These are phyloP conservation scores for Arabis hirsuta DNA, from an alignment of 345 rosid species.

Conservation along the genomic window DNA sequence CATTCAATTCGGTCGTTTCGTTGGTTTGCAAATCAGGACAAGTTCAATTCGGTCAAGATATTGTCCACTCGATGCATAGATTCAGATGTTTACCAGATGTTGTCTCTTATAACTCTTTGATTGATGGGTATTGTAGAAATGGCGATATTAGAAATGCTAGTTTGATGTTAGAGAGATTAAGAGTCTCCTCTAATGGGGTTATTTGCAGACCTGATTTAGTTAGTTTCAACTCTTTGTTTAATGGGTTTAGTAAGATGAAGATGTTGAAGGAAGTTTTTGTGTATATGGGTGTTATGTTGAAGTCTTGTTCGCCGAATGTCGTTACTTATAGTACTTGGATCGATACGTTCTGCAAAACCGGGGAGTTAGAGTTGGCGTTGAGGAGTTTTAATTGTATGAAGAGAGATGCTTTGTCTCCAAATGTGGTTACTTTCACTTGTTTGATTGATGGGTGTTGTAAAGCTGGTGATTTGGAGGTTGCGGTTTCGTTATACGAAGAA, in stretches of 20 bases:
- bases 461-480: slow-evolving; percentile 46
- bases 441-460: slow-evolving; percentile 55
- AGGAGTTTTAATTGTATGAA: slow-evolving; percentile 46
- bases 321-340: slow-evolving; percentile 53
- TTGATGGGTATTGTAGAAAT: slow-evolving; percentile 50
- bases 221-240: slow-evolving; percentile 52
- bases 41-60: slow-evolving; percentile 43
- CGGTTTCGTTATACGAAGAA: slow-evolving; percentile 44
- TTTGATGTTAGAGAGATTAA: slow-evolving; percentile 37
- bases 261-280: slow-evolving; percentile 45
- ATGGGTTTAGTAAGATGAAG: slow-evolving; percentile 52
- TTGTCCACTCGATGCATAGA: slow-evolving; percentile 44
- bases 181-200: slow-evolving; percentile 27
- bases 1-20: slow-evolving; percentile 49
- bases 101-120: slow-evolving; percentile 52
- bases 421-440: slow-evolving; percentile 52
- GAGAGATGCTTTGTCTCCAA: slow-evolving; percentile 45
- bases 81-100: slow-evolving; percentile 48
- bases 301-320: slow-evolving; percentile 49
- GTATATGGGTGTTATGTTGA: slow-evolving; percentile 53
- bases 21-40: slow-evolving; percentile 45
- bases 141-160: slow-evolving; percentile 42
- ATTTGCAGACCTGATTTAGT: slow-evolving; percentile 47
- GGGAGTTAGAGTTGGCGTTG: slow-evolving; percentile 41
- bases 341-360: slow-evolving; percentile 46